Conservation (phyloP, 1,139 yeast species). For the Pneumocystis canis region DNA sequence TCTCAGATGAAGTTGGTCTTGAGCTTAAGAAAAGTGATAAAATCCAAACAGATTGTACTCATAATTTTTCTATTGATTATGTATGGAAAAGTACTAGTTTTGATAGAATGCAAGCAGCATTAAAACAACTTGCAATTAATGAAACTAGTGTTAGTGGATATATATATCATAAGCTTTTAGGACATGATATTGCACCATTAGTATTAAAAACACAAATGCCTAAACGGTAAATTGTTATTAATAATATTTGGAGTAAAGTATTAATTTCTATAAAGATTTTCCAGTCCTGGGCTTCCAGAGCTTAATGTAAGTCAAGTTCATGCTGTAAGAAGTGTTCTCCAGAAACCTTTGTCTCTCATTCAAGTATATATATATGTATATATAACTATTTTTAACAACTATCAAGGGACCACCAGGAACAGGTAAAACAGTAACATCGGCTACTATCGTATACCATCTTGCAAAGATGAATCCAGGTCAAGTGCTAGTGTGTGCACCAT, state of each 20-base stretch:
- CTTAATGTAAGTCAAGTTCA: constrained; percentile 64
- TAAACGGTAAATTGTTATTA: constrained; percentile 13
- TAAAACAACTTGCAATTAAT: constrained; percentile 56
- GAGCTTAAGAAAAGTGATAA: constrained; percentile 37
- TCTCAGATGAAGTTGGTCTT: constrained; percentile 56
- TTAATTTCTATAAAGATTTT: constrained; percentile 26
- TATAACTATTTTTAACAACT: neutral
- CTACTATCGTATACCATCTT: constrained; percentile 71
- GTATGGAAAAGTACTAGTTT: constrained; percentile 83
- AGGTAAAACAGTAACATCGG: constrained; percentile 89
- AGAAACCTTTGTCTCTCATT: constrained; percentile 65
- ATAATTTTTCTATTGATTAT: constrained; percentile 71
- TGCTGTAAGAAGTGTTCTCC: constrained; percentile 61
- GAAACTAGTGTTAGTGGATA: constrained; percentile 61
- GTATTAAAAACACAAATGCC: constrained; percentile 52
- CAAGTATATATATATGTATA: constrained; percentile 28
- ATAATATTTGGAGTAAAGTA: neutral
- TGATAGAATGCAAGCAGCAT: constrained; percentile 69
- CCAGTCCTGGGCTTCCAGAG: constrained; percentile 53
- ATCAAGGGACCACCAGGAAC: constrained; percentile 85
- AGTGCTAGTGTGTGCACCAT: constrained; percentile 85
- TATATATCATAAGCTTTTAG: constrained; percentile 65
- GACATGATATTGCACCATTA: constrained; percentile 57
- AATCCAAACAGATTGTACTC: constrained; percentile 48
- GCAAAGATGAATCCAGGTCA: constrained; percentile 44